Base-by-base conservation (phyloP, 768 basidiomycete genomes). In the Suillus sp. region DNA sequence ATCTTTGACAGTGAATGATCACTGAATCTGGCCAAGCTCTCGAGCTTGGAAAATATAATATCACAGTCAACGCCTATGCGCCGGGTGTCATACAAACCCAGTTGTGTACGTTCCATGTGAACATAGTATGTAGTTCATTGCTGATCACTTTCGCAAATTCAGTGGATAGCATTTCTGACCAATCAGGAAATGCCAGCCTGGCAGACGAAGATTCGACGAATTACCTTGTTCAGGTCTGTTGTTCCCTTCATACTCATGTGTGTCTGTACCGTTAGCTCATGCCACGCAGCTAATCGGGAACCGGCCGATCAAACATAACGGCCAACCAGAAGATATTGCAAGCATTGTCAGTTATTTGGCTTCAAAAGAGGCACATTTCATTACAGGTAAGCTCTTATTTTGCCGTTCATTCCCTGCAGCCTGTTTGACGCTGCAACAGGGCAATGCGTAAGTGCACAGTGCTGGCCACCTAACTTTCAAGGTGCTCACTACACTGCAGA, bases 21-120 rank as follows among this genome's bases (percentile, higher is more conserved):
- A 42, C 20, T 34, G 32, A 35, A 27, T 16, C 16, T 30, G 37
- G 40, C 9, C 20, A 45, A 81, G 79, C 80, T 0, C 43, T 68
- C 22, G 80, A 81, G 65, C 67, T 80, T 4, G 79, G 72, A 9
- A 65, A 64, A 32, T 65, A 81, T 61, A 69, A 69, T 7, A 83
- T 82, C 40, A 81, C 77, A 1, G 79, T 80, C 20, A 82, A 83
- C 42, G 75, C 78, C 1, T 80, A 81, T 57, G 79, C 48, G 2
- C 71, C 60, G 3, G 67, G 67, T 8, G 67, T 54, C 20, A 65
- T 62, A 34, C 40, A 61, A 22, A 67, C 53, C 10, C 51, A 51
- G 13, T 63, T 60, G 37, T 32, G 66, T 63, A 43, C 14, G 72
- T 67, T 10, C 11, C 16, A 14, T 48, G 60, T 59, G 1, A n/a